These are phyloP conservation scores for Rhizopus delemar DNA, from an alignment of 371 early-diverging fungal species.

Conservation along the genomic window DNA sequence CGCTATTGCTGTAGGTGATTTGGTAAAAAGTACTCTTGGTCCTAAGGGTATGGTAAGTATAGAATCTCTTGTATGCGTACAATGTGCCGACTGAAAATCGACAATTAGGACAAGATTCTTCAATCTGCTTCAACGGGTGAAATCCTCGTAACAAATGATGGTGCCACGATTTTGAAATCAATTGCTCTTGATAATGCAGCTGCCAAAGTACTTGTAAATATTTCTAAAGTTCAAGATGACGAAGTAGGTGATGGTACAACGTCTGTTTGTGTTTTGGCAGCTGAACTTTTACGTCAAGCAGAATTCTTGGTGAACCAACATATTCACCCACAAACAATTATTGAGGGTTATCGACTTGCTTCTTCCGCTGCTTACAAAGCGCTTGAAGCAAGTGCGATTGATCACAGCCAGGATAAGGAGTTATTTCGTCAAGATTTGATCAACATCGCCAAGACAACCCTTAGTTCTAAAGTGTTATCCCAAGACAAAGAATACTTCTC, in stretches of 20 bases:
- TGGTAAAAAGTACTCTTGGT: constrained; percentile 31
- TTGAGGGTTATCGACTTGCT: constrained; percentile 96
- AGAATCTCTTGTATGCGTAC: not conserved
- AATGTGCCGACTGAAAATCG: too few relatives aligned
- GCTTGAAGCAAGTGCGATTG: constrained; percentile 82
- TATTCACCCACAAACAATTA: constrained; percentile 98
- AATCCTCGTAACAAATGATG: constrained; percentile 99
- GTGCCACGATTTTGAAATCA: constrained; percentile 99
- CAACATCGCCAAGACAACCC: constrained; percentile 98
- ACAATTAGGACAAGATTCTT: constrained; percentile 91
- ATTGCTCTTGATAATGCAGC: constrained; percentile 98
- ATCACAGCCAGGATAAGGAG: constrained; percentile 69
- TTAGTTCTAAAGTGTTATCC: constrained; percentile 97
- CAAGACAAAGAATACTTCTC: constrained; percentile 97
- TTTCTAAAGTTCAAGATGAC: constrained; percentile 99
- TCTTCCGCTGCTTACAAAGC: constrained; percentile 87
- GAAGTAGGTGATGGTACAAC: constrained; percentile 99
- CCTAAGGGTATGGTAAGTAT: constrained; percentile 82
- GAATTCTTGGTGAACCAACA: constrained; percentile 91
- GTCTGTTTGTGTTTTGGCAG: constrained; percentile 97
- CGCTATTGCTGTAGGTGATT: constrained; percentile 97
- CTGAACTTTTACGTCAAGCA: constrained; percentile 96
- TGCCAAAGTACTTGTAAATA: constrained; percentile 97
- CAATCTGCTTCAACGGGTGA: constrained; percentile 87
- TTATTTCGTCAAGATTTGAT: constrained; percentile 86